Evolutionary conservation across 2,329 filamentous ascomycete genomes (phyloP).

Genomic region (Hypoxylon sp.): DNA sequence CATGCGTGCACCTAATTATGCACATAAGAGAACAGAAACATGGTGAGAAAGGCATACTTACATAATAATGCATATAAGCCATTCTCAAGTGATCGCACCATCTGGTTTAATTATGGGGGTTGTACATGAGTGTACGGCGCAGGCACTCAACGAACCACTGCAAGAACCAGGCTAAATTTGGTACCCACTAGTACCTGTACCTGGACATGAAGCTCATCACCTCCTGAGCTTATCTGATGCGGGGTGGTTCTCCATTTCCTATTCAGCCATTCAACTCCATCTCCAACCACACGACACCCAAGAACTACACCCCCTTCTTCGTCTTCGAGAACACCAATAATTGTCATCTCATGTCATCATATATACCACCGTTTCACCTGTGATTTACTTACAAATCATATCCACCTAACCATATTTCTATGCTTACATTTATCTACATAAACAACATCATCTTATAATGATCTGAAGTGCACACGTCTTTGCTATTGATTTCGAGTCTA

Average conservation of each 20-base stretch:
- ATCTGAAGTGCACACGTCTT: slow-evolving; percentile 6
- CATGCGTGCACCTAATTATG: slow-evolving; percentile 6
- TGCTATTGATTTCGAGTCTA: slow-evolving; percentile 11
- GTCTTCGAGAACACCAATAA: slow-evolving; percentile 22
- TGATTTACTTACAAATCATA: too few relatives aligned
- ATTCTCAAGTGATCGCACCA: slow-evolving; percentile 17
- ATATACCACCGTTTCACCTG: slow-evolving; percentile 1
- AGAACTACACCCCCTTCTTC: slow-evolving; percentile 18
- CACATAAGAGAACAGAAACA: slow-evolving; percentile 5
- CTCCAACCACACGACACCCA: slow-evolving; percentile 25
- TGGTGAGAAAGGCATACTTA: neutral
- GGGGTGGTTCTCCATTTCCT: slow-evolving; percentile 30
- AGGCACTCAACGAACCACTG: neutral
- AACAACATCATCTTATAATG: slow-evolving; percentile 12
- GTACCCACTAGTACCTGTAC: slow-evolving; percentile 18
- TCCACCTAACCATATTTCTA: too few relatives aligned
- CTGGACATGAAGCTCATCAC: slow-evolving; percentile 10
- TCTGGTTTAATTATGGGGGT: slow-evolving; percentile 15
- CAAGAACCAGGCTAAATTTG: neutral
- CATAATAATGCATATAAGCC: neutral
- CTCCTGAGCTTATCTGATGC: slow-evolving; percentile 36
- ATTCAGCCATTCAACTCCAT: slow-evolving; percentile 25
- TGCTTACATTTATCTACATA: neutral
- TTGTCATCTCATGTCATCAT: slow-evolving; percentile 29
- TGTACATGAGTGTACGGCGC: slow-evolving; percentile 14